These are phyloP conservation scores for Boletellus sp. DNA, from an alignment of 768 basidiomycete genomes.

Conservation along the genomic window DNA sequence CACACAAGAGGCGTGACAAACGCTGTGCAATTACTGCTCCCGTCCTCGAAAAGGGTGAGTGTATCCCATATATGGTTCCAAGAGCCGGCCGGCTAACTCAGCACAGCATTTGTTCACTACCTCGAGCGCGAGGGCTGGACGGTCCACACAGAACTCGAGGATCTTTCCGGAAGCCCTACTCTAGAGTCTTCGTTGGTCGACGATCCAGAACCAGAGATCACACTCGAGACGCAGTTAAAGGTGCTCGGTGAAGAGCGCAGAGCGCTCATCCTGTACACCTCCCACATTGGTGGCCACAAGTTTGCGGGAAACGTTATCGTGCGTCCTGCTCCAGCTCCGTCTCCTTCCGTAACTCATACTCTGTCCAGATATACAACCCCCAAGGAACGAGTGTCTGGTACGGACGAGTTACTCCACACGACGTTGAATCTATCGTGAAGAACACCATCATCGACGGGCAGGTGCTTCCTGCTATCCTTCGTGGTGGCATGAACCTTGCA, in stretches of 20 bases:
- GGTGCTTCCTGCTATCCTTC: constrained; percentile 78
- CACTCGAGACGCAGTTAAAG: constrained; percentile 46
- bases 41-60: constrained; percentile 69
- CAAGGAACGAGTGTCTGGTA: constrained; percentile 88
- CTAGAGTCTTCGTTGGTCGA: constrained; percentile 21
- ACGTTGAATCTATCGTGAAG: constrained; percentile 80
- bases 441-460: constrained; percentile 85
- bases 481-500: constrained; percentile 80
- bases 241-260: constrained; percentile 53
- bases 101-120: constrained; percentile 55
- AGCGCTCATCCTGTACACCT: constrained; percentile 81
- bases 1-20: constrained; percentile 91
- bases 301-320: constrained; percentile 91
- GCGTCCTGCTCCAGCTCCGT: constrained; percentile 32
- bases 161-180: constrained; percentile 36
- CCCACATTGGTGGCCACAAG: constrained; percentile 92
- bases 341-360: neutral
- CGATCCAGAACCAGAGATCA: constrained; percentile 45
- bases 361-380: constrained; percentile 82
- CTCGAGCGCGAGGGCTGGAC: constrained; percentile 71
- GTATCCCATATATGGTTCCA: constrained; percentile 7
- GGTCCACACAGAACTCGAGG: constrained; percentile 70
- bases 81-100: constrained; percentile 4
- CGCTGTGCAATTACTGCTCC: constrained; percentile 87
- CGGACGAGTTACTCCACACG: constrained; percentile 87